These are phyloP conservation scores for Pseudozyma thailandica DNA, from an alignment of 1,284 basidiomycete species.

Conservation along the genomic window DNA sequence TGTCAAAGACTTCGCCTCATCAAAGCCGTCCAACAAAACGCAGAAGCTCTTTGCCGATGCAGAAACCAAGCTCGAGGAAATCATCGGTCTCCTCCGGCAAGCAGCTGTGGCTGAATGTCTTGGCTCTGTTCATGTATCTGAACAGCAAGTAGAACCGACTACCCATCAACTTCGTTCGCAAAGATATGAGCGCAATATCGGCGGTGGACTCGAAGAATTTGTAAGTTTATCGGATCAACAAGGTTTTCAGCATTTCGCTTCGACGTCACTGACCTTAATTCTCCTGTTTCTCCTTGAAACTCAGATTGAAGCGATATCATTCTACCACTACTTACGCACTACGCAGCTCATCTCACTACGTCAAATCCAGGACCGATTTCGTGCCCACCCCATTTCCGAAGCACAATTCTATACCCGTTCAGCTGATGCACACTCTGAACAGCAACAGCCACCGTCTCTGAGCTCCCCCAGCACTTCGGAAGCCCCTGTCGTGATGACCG, in stretches of 20 bases:
- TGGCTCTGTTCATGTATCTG: neutral
- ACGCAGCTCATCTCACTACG: conserved; percentile 77
- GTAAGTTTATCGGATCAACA: conserved; percentile 12
- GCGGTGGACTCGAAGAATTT: conserved; percentile 69
- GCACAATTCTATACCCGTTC: conserved; percentile 14
- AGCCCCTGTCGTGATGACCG: neutral
- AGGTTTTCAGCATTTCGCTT: too few species aligned
- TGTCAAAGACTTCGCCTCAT: conserved; percentile 24
- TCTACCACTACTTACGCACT: conserved; percentile 85
- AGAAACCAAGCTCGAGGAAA: conserved; percentile 77
- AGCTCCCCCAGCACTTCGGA: too few species aligned
- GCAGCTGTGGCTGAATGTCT: conserved; percentile 70
- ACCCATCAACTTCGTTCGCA: conserved; percentile 17
- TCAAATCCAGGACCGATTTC: conserved; percentile 73
- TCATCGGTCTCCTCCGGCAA: conserved; percentile 76
- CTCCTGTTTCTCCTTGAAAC: neutral
- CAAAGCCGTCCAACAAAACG: conserved; percentile 10
- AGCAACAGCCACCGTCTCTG: neutral
- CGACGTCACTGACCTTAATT: too few species aligned
- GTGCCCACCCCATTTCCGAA: conserved; percentile 11
- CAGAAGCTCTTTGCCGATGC: conserved; percentile 73
- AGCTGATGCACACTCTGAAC: neutral
- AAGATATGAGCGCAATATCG: conserved; percentile 58
- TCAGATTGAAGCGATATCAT: conserved; percentile 85
- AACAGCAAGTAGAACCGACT: neutral